Evolutionary conservation across 2,329 filamentous ascomycete species (phyloP).

Genomic region (Podosphaera leucotricha): DNA sequence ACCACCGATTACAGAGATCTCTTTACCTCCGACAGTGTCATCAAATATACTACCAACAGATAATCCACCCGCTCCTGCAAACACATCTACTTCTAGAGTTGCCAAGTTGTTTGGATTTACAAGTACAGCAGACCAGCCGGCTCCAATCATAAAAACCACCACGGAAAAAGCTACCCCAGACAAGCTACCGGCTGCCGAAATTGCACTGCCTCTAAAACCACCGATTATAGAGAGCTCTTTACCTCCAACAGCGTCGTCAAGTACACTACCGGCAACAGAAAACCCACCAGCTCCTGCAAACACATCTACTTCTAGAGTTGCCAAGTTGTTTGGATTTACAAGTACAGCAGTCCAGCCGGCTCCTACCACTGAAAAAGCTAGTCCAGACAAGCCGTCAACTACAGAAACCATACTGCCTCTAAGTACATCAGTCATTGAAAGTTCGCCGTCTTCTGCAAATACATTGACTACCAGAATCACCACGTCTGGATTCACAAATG

Average conservation of each 20-base stretch:
- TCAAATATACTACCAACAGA: too few species aligned
- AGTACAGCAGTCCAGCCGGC: neutral
- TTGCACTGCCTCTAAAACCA: neutral
- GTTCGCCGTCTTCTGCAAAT: neutral
- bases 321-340: neutral
- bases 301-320: neutral
- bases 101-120: neutral
- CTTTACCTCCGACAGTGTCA: too few species aligned
- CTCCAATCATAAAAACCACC: neutral
- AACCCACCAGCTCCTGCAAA: neutral
- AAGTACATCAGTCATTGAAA: too few species aligned
- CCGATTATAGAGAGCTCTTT: neutral
- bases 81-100: neutral
- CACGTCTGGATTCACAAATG: too few species aligned
- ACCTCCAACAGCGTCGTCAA: neutral
- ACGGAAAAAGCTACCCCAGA: neutral
- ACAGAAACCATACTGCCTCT: neutral
- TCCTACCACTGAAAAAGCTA: neutral
- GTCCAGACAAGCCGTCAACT: neutral
- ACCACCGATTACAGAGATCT: too few species aligned
- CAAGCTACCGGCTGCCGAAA: neutral
- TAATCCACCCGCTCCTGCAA: neutral
- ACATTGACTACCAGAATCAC: neutral
- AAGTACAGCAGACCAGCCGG: neutral
- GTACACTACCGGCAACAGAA: neutral